A percentile compares a stretch with the other conserved stretches of the same genome.
These are phyloP conservation scores for Recurvomyces mirabilis DNA, from an alignment of 495 filamentous ascomycete species.

Conservation along the genomic window DNA sequence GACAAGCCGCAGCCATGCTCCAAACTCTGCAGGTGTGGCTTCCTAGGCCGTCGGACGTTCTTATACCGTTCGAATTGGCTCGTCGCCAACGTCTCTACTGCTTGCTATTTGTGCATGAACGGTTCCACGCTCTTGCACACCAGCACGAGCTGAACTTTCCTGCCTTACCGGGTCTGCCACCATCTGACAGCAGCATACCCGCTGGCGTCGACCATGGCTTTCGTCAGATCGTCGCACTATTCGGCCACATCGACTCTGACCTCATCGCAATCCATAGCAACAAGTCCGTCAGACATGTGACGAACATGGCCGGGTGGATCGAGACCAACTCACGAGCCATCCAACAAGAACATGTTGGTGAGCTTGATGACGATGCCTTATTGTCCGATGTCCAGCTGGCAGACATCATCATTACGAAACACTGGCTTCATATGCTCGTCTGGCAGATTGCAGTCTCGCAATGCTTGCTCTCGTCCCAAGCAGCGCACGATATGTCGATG, in stretches of 20 bases:
- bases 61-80: conserved; percentile 19
- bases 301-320: conserved; percentile 15
- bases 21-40: conserved; percentile 49
- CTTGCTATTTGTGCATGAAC: conserved; percentile 44
- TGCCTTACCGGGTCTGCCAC: conserved; percentile 15
- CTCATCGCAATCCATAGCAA: conserved; percentile 10
- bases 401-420: conserved; percentile 50
- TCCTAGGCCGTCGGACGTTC: conserved; percentile 41
- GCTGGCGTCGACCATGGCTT: conserved; percentile 19
- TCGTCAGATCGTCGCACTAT: conserved; percentile 23
- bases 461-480: conserved; percentile 36
- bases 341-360: conserved; percentile 22
- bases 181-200: conserved; percentile 17
- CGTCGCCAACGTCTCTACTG: conserved; percentile 51
- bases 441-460: conserved; percentile 51
- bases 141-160: conserved; percentile 16
- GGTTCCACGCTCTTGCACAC: conserved; percentile 22
- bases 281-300: neutral
- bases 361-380: neutral
- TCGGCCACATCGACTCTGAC: conserved; percentile 20
- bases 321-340: conserved; percentile 26
- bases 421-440: conserved; percentile 51
- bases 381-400: conserved; percentile 47
- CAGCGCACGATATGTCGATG: conserved; percentile 37
- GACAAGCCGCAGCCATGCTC: conserved; percentile 48